A percentile compares a stretch with the other conserved stretches of the same genome.
Evolutionary conservation across 1,284 basidiomycete genomes (phyloP).

Genomic region (Leccinum pachyderme): DNA sequence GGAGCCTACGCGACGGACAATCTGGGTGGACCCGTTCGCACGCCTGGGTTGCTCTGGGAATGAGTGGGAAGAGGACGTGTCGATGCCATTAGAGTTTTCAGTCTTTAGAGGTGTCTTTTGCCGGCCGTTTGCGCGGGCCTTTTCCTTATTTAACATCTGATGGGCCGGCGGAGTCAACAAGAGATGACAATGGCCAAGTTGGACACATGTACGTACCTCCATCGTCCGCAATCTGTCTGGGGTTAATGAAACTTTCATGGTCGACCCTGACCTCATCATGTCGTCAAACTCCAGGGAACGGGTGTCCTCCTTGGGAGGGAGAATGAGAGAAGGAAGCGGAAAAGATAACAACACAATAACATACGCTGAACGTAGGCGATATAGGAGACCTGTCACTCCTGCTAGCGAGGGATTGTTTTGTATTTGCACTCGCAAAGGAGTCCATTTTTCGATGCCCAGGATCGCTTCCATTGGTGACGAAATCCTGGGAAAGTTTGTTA

Average conservation of each 20-base stretch:
- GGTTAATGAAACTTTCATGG: constrained; percentile 94
- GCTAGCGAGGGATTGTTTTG: constrained; percentile 38
- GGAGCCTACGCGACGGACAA: constrained; percentile 58
- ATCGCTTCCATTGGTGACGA: constrained; percentile 39
- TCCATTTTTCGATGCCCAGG: constrained; percentile 51
- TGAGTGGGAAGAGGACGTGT: constrained; percentile 13
- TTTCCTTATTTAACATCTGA: constrained; percentile 69
- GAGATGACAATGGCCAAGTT: constrained; percentile 18
- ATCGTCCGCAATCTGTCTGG: constrained; percentile 88
- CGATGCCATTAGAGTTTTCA: constrained; percentile 25
- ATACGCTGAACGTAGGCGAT: constrained; percentile 36
- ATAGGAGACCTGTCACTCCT: constrained; percentile 34
- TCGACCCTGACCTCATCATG: constrained; percentile 81
- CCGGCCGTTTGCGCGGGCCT: constrained; percentile 43
- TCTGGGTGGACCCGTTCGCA: constrained; percentile 35
- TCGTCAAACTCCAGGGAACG: constrained; percentile 83
- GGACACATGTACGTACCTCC: constrained; percentile 61
- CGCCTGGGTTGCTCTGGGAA: constrained; percentile 27
- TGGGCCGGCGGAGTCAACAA: constrained; percentile 23
- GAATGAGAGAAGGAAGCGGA: constrained; percentile 3
- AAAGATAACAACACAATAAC: constrained; percentile 12
- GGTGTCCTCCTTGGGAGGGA: constrained; percentile 44
- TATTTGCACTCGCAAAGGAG: constrained; percentile 50
- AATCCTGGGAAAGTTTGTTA: constrained; percentile 43
- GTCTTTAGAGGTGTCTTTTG: constrained; percentile 23